phyloP scores from a whole-genome alignment of 2,329 filamentous ascomycete species.

The Keithomyces neogunnii region DNA sequence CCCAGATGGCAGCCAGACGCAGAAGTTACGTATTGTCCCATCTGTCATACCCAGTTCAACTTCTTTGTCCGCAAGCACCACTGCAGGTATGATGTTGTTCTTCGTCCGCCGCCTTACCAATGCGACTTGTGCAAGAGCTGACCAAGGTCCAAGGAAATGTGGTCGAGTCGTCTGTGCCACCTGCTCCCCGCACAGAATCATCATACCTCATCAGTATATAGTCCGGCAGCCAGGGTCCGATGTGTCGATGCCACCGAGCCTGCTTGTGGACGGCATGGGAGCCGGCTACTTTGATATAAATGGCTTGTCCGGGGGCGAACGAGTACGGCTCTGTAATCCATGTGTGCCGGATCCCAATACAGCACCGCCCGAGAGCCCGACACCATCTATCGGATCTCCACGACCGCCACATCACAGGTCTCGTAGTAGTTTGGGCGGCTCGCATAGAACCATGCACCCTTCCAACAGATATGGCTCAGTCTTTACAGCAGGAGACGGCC shows the following conservation, averaged over 20 bases:
- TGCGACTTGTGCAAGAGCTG: constrained; percentile 4
- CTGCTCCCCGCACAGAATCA: constrained; percentile 91
- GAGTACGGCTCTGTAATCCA: constrained; percentile 52
- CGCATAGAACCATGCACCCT: constrained; percentile 18
- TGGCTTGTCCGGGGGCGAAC: constrained; percentile 44
- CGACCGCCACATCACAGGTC: constrained; percentile 34
- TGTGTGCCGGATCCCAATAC: constrained; percentile 55
- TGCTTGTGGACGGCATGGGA: constrained; percentile 30
- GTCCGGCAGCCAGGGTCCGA: constrained; percentile 60
- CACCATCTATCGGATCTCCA: constrained; percentile 20
- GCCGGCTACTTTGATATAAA: constrained; percentile 34
- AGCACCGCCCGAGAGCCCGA: constrained; percentile 40
- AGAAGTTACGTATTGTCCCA: constrained; percentile 75
- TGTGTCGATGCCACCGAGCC: constrained; percentile 23
- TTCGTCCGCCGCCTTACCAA: background rate
- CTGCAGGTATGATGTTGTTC: constrained; percentile 54
- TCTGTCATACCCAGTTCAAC: constrained; percentile 71
- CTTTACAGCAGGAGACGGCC: constrained; percentile 21
- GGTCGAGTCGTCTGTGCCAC: constrained; percentile 82
- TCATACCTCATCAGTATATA: constrained; percentile 88
- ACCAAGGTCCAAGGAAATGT: constrained; percentile 59
- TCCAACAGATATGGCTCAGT: constrained; percentile 27
- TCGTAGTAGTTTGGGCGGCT: constrained; percentile 32
- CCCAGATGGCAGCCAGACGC: constrained; percentile 85
- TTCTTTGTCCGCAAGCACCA: constrained; percentile 89